Conservation (phyloP, 2,329 filamentous ascomycete genomes). For the Aspergillus eucalypticola region DNA sequence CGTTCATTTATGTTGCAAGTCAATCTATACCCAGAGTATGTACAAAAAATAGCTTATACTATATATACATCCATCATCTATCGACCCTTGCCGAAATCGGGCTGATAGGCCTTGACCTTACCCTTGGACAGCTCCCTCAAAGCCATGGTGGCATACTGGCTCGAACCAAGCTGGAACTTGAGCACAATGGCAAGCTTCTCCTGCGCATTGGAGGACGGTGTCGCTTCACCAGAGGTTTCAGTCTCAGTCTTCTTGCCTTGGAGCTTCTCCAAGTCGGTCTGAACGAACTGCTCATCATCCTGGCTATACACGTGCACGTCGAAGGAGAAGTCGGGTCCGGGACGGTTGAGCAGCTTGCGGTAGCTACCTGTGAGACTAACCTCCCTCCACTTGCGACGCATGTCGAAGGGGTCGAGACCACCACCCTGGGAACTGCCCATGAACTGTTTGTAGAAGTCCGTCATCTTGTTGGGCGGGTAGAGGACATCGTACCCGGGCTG, state of each 20-base stretch:
- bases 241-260: slow-evolving; percentile 37
- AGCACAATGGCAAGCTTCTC: slow-evolving; percentile 67
- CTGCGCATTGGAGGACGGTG: slow-evolving; percentile 15
- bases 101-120: slow-evolving; percentile 62
- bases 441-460: slow-evolving; percentile 79
- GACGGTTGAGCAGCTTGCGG: slow-evolving; percentile 75
- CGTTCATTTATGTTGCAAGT: too few species aligned
- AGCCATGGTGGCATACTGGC: slow-evolving; percentile 83
- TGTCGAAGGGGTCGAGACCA: slow-evolving; percentile 75
- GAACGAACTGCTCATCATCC: slow-evolving; percentile 78
- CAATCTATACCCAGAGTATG: background rate
- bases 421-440: slow-evolving; percentile 82
- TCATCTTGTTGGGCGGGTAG: slow-evolving; percentile 82
- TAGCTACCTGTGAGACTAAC: slow-evolving; percentile 88
- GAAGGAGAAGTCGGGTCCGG: slow-evolving; percentile 63
- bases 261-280: slow-evolving; percentile 78
- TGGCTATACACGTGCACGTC: slow-evolving; percentile 67
- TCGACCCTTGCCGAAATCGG: slow-evolving; percentile 58
- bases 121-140: slow-evolving; percentile 76
- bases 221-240: slow-evolving; percentile 20
- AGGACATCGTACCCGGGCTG: slow-evolving; percentile 87
- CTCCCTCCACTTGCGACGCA: slow-evolving; percentile 83
- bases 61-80: slow-evolving; percentile 15
- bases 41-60: background rate
- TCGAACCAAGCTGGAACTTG: slow-evolving; percentile 74